phyloP scores from a whole-genome alignment of 2,329 filamentous ascomycete genomes.

The Amylocarpus encephaloides region DNA sequence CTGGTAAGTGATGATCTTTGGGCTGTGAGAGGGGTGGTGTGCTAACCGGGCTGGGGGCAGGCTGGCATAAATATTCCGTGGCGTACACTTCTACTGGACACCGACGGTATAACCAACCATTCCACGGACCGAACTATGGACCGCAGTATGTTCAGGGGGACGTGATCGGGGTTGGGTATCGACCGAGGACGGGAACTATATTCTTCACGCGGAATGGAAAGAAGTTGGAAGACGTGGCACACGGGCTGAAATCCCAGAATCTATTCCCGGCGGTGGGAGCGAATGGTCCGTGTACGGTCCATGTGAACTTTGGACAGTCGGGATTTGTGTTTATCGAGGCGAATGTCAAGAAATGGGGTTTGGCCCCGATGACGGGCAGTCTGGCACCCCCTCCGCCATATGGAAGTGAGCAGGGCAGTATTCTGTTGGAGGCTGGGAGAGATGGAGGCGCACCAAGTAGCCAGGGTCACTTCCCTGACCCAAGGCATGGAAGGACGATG shows the following conservation, averaged over 20 bases:
- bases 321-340: slow-evolving; percentile 99
- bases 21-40: background rate
- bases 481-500: slow-evolving; percentile 61
- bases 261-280: slow-evolving; percentile 97
- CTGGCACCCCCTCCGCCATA: slow-evolving; percentile 93
- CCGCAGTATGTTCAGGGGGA: slow-evolving; percentile 86
- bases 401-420: slow-evolving; percentile 93
- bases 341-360: slow-evolving; percentile 99
- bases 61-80: slow-evolving; percentile 86
- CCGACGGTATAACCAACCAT: slow-evolving; percentile 89
- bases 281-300: slow-evolving; percentile 84
- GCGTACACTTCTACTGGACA: slow-evolving; percentile 86
- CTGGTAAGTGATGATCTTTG: slow-evolving; percentile 54
- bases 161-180: slow-evolving; percentile 91
- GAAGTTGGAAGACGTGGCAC: slow-evolving; percentile 87
- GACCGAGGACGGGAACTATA: slow-evolving; percentile 86
- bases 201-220: slow-evolving; percentile 99
- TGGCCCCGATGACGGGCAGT: slow-evolving; percentile 92
- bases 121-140: slow-evolving; percentile 71
- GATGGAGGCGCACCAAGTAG: slow-evolving; percentile 45
- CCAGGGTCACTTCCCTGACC: slow-evolving; percentile 35
- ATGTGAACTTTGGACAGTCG: slow-evolving; percentile 96
- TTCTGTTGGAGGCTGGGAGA: slow-evolving; percentile 77
- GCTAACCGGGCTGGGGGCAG: slow-evolving; percentile 38
- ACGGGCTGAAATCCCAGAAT: slow-evolving; percentile 90